phyloP scores from a whole-genome alignment of 495 filamentous ascomycete genomes.

The Neurospora terricola region DNA sequence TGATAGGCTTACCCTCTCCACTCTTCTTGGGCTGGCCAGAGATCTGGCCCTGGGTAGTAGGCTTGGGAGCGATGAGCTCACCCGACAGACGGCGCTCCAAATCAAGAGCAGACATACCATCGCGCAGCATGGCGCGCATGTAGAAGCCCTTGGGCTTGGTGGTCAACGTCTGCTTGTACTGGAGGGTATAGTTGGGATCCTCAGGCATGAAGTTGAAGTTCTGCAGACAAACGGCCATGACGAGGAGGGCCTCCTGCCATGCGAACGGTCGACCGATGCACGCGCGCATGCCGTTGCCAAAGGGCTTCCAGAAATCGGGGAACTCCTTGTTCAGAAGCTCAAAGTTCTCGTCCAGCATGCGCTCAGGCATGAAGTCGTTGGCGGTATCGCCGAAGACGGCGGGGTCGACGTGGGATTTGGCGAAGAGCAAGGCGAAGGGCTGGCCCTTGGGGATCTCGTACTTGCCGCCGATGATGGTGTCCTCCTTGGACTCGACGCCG shows the following conservation, averaged over 20 bases:
- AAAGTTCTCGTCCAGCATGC: constrained; percentile 55
- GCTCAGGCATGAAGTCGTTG: constrained; percentile 48
- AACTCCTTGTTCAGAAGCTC: constrained; percentile 39
- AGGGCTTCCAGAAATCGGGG: constrained; percentile 48
- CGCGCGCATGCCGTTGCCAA: constrained; percentile 44
- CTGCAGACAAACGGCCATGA: constrained; percentile 47
- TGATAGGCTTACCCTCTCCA: constrained; percentile 33
- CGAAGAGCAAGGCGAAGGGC: constrained; percentile 40
- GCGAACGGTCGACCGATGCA: constrained; percentile 52
- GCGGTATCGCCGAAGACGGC: constrained; percentile 44
- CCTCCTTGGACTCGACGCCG: constrained; percentile 24
- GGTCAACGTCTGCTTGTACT: constrained; percentile 62
- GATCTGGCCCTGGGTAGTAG: constrained; percentile 4
- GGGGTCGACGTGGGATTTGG: constrained; percentile 42
- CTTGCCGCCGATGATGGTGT: constrained; percentile 52
- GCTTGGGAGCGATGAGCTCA: background rate
- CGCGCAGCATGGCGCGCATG: constrained; percentile 54
- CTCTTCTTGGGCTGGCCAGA: constrained; percentile 7
- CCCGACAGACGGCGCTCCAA: constrained; percentile 43
- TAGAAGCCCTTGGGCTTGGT: constrained; percentile 67
- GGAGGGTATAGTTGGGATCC: constrained; percentile 52
- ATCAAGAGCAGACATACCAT: constrained; percentile 46
- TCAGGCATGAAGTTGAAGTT: constrained; percentile 50
- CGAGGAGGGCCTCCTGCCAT: constrained; percentile 50
- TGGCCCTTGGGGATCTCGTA: constrained; percentile 53